These are phyloP conservation scores for Penicillium sp. DNA, from an alignment of 2,329 filamentous ascomycete genomes.

Conservation along the genomic window DNA sequence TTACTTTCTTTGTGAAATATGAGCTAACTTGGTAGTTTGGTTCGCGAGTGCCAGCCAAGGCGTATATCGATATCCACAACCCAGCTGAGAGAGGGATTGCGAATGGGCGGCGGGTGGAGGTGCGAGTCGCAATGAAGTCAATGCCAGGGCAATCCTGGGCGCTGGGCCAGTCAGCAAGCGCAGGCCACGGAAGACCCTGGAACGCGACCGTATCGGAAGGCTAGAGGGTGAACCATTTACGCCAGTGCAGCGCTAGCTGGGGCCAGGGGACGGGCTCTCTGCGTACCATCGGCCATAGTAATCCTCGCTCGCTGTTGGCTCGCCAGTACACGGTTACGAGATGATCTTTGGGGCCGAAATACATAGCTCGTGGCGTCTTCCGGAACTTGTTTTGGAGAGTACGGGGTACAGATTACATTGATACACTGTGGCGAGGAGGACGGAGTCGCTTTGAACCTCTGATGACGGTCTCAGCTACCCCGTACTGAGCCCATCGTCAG, in stretches of 20 bases:
- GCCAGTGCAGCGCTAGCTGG: constrained; percentile 24
- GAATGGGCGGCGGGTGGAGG: constrained; percentile 16
- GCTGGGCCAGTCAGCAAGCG: constrained; percentile 34
- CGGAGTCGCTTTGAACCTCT: background rate
- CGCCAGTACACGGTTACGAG: constrained; percentile 3
- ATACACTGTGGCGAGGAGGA: background rate
- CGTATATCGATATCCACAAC: constrained; percentile 13
- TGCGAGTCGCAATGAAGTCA: constrained; percentile 26
- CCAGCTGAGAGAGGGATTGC: constrained; percentile 23
- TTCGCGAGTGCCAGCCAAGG: constrained; percentile 17
- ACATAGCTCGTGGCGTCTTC: background rate
- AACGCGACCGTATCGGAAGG: constrained; percentile 35
- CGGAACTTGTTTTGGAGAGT: background rate
- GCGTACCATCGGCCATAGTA: background rate
- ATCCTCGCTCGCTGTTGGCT: no score
- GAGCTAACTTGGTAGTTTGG: background rate
- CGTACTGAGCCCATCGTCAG: background rate
- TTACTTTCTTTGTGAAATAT: background rate
- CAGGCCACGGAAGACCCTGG: constrained; percentile 29
- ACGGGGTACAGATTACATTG: background rate
- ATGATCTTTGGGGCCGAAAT: constrained; percentile 1
- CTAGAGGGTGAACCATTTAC: constrained; percentile 22
- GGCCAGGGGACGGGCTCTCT: constrained; percentile 16
- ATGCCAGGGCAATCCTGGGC: constrained; percentile 32
- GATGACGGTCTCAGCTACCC: background rate